Evolutionary conservation across 495 filamentous ascomycete species (phyloP).

Genomic region (Margaritispora aquatica): DNA sequence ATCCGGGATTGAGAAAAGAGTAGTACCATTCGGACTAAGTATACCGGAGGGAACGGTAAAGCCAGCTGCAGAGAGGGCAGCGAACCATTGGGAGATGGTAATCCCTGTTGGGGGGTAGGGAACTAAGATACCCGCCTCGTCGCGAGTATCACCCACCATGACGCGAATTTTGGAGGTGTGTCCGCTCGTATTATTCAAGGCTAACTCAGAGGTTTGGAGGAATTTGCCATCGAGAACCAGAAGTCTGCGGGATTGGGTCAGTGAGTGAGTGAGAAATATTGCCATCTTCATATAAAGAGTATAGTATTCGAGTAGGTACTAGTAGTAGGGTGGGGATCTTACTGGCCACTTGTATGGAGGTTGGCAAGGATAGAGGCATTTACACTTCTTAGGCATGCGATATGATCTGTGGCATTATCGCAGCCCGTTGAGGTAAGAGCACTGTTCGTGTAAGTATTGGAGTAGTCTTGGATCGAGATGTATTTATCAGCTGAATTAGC

Average conservation of each 20-base stretch:
- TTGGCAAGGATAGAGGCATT: constrained; percentile 27
- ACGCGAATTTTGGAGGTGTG: constrained; percentile 31
- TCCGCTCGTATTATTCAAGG: constrained; percentile 28
- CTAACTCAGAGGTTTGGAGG: constrained; percentile 34
- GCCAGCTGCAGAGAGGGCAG: no score
- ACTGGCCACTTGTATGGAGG: constrained; percentile 28
- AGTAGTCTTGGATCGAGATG: no score
- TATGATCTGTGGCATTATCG: constrained; percentile 15
- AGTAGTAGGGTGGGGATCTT: no score
- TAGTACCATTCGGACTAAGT: constrained; percentile 24
- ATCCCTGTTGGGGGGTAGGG: constrained; percentile 30
- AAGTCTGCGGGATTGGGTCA: no score
- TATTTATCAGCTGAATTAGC: no score
- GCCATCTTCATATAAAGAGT: no score
- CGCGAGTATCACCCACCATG: constrained; percentile 33
- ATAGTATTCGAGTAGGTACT: no score
- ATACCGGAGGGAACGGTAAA: no score
- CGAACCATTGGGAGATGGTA: constrained; percentile 16
- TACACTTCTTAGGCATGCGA: constrained; percentile 32
- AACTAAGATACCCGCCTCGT: constrained; percentile 37
- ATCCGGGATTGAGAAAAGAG: constrained; percentile 33
- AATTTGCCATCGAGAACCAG: constrained; percentile 39
- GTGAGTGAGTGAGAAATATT: no score
- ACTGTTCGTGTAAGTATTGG: no score
- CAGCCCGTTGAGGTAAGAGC: constrained; percentile 13